Percentiles rank a stretch among this genome's conserved stretches.
Conservation (phyloP, 495 filamentous ascomycete genomes). For the Viridothelium virens region DNA sequence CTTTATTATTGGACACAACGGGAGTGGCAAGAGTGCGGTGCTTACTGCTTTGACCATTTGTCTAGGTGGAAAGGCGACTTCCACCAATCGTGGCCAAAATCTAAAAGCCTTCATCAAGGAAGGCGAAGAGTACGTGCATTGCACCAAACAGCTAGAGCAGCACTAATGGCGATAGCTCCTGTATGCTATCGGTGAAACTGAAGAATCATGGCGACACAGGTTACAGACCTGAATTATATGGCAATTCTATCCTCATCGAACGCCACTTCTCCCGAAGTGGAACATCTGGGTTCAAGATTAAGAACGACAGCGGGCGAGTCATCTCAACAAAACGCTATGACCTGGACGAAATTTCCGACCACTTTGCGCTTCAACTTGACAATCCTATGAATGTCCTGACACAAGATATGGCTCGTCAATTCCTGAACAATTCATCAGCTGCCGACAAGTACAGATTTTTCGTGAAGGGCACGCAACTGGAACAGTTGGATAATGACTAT, state of each 20-base stretch:
- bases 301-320: conserved; percentile 58
- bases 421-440: conserved; percentile 75
- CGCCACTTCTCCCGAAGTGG: conserved; percentile 76
- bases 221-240: conserved; percentile 75
- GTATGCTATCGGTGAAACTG: conserved; percentile 65
- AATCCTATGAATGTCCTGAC: conserved; percentile 98
- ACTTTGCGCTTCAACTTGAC: conserved; percentile 86
- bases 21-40: conserved; percentile 96
- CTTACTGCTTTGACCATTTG: conserved; percentile 93
- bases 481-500: conserved; percentile 89
- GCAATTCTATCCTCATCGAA: conserved; percentile 80
- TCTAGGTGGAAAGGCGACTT: conserved; percentile 85
- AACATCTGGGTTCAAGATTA: conserved; percentile 77
- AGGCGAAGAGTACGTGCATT: conserved; percentile 56
- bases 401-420: conserved; percentile 90
- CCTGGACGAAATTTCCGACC: conserved; percentile 89
- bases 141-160: conserved; percentile 28
- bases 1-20: conserved; percentile 96
- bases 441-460: conserved; percentile 94
- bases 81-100: conserved; percentile 90
- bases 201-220: conserved; percentile 83
- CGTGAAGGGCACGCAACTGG: conserved; percentile 86
- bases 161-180: conserved; percentile 33
- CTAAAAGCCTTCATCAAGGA: conserved; percentile 90
- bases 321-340: conserved; percentile 79